Base-by-base conservation (phyloP, 805 yeast genomes). In the Ogataea philodendri region DNA sequence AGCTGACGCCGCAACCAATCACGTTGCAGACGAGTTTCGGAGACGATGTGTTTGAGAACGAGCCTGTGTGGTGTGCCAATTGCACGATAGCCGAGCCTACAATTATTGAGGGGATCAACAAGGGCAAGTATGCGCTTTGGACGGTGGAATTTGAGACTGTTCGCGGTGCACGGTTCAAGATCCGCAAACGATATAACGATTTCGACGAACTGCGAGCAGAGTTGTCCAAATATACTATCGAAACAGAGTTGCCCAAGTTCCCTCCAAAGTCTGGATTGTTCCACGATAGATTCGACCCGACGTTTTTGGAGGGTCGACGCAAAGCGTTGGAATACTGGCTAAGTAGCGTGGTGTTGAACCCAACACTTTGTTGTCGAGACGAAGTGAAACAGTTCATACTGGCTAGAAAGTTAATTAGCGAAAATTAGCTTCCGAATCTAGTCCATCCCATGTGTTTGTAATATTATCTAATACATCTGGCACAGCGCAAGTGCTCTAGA, bases 151-250 rank as follows among this genome's bases (percentile, higher is more conserved):
- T 57, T 15, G 54, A 50, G 23, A 53, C 63, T 2, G 15, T 26
- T 2, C 41, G 51, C 11, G 59, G 62, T 2, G 60, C 72, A 4
- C 63, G 62, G 40, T 66, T 82, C 13, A 54, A 60, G 28, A 49
- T 76, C 4, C 72, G 76, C 52, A 76, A 73, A 52, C 55, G 95
- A 23, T 85, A 81, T 56, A 71, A 76, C 22, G 90, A 84, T 28
- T 73, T 85, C 42, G 78, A 60, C 24, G 43, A 39, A 20, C 64
- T 85, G 22, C 65, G 81, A 16, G 48, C 48, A 1, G 42, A 47
- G 4, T 54, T 82, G 14, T 51, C 26, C 3, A 60, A 55, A 20
- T 70, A 63, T 41, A 72, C 75, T 1, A 48, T 53, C n/a, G 24
- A 34, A 9, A 61, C 62, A 0, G 58, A 57, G 5, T 56, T 78